phyloP scores from a whole-genome alignment of 306 rosid species.

The Heteromeles arbutifolia region DNA sequence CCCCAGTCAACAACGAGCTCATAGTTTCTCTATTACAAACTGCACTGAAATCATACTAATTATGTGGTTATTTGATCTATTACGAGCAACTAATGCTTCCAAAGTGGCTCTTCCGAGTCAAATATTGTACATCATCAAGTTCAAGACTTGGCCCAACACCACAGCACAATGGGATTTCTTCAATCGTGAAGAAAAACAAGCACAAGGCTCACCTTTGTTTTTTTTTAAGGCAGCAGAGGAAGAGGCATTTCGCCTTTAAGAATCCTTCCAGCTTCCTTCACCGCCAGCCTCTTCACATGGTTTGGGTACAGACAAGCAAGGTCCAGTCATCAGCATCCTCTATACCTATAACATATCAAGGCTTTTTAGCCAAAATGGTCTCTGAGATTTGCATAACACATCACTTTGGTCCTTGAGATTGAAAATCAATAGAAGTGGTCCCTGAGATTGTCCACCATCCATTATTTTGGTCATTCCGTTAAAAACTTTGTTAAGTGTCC shows the following conservation, averaged over 20 bases:
- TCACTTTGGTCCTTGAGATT: too few relatives aligned
- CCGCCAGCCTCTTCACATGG: slow-evolving; percentile 56
- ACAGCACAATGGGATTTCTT: slow-evolving; percentile 13
- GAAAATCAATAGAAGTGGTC: too few relatives aligned
- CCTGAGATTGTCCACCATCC: too few relatives aligned
- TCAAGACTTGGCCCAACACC: slow-evolving; percentile 33
- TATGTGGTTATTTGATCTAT: neutral
- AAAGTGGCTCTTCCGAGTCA: slow-evolving; percentile 75
- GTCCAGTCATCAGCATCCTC: slow-evolving; percentile 64
- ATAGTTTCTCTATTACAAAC: neutral
- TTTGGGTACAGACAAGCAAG: slow-evolving; percentile 73
- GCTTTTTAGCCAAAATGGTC: too few relatives aligned
- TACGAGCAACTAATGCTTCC: slow-evolving; percentile 23
- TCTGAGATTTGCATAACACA: too few relatives aligned
- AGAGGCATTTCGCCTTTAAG: slow-evolving; percentile 63
- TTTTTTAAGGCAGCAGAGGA: slow-evolving; percentile 50
- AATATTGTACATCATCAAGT: slow-evolving; percentile 43
- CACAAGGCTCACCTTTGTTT: slow-evolving; percentile 54
- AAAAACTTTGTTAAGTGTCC: too few relatives aligned
- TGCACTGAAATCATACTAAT: neutral
- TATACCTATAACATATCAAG: slow-evolving; percentile 56
- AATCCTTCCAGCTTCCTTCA: slow-evolving; percentile 59
- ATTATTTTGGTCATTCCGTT: too few relatives aligned
- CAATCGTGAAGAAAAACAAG: slow-evolving; percentile 33
- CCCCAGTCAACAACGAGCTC: neutral